Conservation (phyloP, 176 grass and related monocot genomes). For the Ensete glaucum region DNA sequence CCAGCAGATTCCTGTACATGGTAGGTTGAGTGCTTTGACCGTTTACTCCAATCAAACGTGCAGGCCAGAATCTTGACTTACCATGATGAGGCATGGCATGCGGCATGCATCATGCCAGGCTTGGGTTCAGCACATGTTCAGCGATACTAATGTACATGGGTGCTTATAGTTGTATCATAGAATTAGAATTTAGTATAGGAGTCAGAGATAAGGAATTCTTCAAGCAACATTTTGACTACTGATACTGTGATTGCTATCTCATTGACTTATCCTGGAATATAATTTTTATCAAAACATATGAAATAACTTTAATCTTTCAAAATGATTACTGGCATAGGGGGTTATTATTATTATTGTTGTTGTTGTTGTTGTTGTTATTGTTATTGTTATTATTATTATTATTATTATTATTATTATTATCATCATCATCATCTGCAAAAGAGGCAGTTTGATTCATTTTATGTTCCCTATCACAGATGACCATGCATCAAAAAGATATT, state of each 20-base stretch:
- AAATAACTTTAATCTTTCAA: too few species aligned
- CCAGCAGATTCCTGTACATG: not conserved
- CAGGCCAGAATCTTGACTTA: not conserved
- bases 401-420: too few species aligned
- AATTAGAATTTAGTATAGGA: not conserved
- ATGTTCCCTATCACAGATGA: not conserved
- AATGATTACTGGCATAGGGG: not conserved
- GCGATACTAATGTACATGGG: not conserved
- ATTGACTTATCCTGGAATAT: not conserved
- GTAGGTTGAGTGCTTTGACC: not conserved
- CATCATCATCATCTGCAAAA: slow-evolving; percentile 52
- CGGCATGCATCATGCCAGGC: not conserved
- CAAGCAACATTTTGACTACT: not conserved
- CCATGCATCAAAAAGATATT: not conserved
- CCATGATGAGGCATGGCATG: not conserved
- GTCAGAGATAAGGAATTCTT: not conserved
- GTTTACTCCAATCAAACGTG: not conserved
- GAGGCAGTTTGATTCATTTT: slow-evolving; percentile 38
- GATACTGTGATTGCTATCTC: not conserved
- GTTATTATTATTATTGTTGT: not conserved
- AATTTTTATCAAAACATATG: not conserved
- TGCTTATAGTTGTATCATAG: not conserved
- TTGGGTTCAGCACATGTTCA: not conserved
- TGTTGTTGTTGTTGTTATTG: not conserved
- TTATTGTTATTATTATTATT: not conserved